These are phyloP conservation scores for Thelephora ganbajun DNA, from an alignment of 768 basidiomycete species.

Conservation along the genomic window DNA sequence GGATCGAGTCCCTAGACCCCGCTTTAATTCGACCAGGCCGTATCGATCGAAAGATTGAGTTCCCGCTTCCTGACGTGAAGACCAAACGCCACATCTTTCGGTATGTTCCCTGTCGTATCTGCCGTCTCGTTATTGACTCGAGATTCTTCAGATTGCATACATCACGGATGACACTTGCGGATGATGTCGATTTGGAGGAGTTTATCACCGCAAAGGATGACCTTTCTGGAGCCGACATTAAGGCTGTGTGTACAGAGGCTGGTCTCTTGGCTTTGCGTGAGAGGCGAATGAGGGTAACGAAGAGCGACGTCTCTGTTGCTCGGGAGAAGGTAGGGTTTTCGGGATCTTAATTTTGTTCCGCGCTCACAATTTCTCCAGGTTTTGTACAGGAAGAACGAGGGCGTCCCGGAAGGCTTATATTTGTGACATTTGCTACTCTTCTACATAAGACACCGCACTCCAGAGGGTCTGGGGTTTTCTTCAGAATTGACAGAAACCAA, in stretches of 20 bases:
- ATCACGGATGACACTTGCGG: slow-evolving; percentile 78
- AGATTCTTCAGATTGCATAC: slow-evolving; percentile 59
- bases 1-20: slow-evolving; percentile 93
- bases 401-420: slow-evolving; percentile 82
- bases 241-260: slow-evolving; percentile 98
- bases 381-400: slow-evolving; percentile 95
- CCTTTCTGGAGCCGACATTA: slow-evolving; percentile 94
- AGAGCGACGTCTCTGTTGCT: slow-evolving; percentile 80
- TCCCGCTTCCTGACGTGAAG: slow-evolving; percentile 94
- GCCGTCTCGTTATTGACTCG: slow-evolving; percentile 1
- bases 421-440: slow-evolving; percentile 30
- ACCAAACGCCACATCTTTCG: slow-evolving; percentile 98
- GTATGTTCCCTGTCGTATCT: slow-evolving; percentile 22
- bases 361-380: slow-evolving; percentile 30
- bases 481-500: too few species aligned
- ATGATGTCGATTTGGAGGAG: slow-evolving; percentile 91
- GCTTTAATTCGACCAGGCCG: slow-evolving; percentile 97
- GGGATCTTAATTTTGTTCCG: slow-evolving; percentile 5
- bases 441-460: too few species aligned
- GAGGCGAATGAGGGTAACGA: slow-evolving; percentile 86
- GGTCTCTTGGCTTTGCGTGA: slow-evolving; percentile 90
- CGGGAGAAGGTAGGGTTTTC: slow-evolving; percentile 68
- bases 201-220: slow-evolving; percentile 94
- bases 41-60: slow-evolving; percentile 98
- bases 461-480: too few species aligned